Evolutionary conservation across 2,329 filamentous ascomycete species (phyloP), one percentile per base, ranked within the genome.

Genomic region (Aspergillus sojae): DNA sequence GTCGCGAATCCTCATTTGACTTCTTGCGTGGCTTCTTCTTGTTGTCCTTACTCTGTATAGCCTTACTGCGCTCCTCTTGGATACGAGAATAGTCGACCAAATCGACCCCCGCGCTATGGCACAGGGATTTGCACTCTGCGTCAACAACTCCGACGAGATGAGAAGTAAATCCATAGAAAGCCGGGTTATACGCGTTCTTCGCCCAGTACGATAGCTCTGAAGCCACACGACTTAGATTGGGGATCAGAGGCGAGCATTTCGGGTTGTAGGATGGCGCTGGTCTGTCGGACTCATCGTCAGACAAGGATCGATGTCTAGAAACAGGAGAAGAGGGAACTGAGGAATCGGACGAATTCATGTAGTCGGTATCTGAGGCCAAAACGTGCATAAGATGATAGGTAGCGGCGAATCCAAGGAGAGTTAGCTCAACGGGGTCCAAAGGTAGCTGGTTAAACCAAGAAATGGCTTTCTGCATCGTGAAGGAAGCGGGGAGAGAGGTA

Each of bases 201-300:
- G 78, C 77, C 79, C 79, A 81, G 64, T 80, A 80, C 52, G 79
- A 76, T 6, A 81, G 73, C 53, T 79, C 77, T 0, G 75, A 75
- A 4, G 78, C 77, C 23, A 80, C 76, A 11, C 78, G 77, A 10
- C 74, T 74, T 16, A 78, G 62, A 36, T 79, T 74, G 23, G 77
- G 74, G 28, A 76, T 71, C 56, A 62, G 69, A 32, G 58, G 69
- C 45, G 71, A 48, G 6, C 66, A 62, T 21, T 59, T 56, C 32
- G 65, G 67, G 21, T 62, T 65, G 23, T 32, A 14, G 1, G 26
- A 19, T 3, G 62, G 62, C 3, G 62, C 55, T 41, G 65, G 71
- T 50, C 65, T 70, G 16, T 73, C 67, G 2, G 67, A 70, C 61
- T 77, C 73, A 39, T 74, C 74, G 34, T 74, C 66, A 14, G 67